A percentile compares a stretch with the other conserved stretches of the same genome.
Conservation (phyloP, 345 rosid genomes). For the Erysimum cheiranthoides region DNA sequence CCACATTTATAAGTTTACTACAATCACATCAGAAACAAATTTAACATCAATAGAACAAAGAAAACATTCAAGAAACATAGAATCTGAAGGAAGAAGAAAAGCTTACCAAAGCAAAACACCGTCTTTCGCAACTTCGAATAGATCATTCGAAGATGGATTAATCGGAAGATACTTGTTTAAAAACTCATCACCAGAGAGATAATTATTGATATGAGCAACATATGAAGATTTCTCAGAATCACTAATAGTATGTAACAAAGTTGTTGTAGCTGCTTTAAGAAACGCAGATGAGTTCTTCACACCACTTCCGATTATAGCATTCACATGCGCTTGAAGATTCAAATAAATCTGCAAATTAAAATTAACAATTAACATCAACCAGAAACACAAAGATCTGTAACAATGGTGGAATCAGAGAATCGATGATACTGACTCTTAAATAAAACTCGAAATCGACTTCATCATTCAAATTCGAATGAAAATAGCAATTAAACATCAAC, state of each 20-base stretch:
- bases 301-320: conserved; percentile 74
- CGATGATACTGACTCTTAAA: no score
- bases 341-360: conserved; percentile 65
- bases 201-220: conserved; percentile 89
- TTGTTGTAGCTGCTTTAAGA: conserved; percentile 94
- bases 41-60: conserved; percentile 12
- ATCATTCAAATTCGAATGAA: no score
- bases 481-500: no score
- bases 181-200: conserved; percentile 80
- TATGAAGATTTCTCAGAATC: conserved; percentile 95
- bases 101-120: conserved; percentile 94
- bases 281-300: conserved; percentile 90
- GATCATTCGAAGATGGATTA: conserved; percentile 85
- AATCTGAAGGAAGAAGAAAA: neutral
- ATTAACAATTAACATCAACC: neutral
- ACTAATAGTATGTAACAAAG: conserved; percentile 90
- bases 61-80: conserved; percentile 1
- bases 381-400: conserved; percentile 20
- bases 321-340: conserved; percentile 87
- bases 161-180: conserved; percentile 77
- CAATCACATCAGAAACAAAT: conserved; percentile 37
- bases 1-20: conserved; percentile 97
- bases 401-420: neutral
- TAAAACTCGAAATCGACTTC: no score
- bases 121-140: conserved; percentile 91